Conservation (phyloP, 305 asterid species). For the Fraxinus albicans region DNA sequence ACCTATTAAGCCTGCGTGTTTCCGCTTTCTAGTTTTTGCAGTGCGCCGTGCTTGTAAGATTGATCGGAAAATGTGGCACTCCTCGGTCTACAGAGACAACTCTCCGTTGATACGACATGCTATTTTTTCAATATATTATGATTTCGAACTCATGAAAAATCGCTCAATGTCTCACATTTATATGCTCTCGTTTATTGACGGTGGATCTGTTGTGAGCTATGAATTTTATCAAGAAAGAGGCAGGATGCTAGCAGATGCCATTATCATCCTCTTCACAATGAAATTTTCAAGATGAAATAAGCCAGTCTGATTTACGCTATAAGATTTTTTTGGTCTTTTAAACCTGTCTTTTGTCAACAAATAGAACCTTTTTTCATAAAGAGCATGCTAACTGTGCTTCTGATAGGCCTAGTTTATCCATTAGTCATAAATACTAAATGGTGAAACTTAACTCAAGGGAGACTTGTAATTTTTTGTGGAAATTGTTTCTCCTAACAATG, state of each 20-base stretch:
- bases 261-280: constrained; percentile 7
- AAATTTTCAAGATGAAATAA: neutral
- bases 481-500: neutral
- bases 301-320: neutral
- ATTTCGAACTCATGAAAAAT: constrained; percentile 4
- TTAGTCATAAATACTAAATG: constrained; percentile 6
- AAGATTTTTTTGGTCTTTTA: neutral
- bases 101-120: too few species aligned
- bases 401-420: constrained; percentile 3
- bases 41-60: constrained; percentile 6
- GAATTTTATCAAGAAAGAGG: neutral
- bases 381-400: neutral
- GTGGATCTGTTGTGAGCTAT: neutral
- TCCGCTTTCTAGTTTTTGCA: constrained; percentile 11
- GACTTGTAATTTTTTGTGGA: constrained; percentile 10
- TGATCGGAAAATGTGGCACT: neutral
- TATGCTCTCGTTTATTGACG: neutral
- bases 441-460: constrained; percentile 12
- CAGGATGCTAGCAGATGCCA: neutral
- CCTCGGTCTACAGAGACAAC: too few species aligned
- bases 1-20: neutral
- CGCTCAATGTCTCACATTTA: neutral
- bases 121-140: neutral
- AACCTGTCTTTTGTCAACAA: constrained; percentile 5
- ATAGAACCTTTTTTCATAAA: neutral